phyloP scores from a whole-genome alignment of 2,329 filamentous ascomycete species.

The Penicillium sp. region DNA sequence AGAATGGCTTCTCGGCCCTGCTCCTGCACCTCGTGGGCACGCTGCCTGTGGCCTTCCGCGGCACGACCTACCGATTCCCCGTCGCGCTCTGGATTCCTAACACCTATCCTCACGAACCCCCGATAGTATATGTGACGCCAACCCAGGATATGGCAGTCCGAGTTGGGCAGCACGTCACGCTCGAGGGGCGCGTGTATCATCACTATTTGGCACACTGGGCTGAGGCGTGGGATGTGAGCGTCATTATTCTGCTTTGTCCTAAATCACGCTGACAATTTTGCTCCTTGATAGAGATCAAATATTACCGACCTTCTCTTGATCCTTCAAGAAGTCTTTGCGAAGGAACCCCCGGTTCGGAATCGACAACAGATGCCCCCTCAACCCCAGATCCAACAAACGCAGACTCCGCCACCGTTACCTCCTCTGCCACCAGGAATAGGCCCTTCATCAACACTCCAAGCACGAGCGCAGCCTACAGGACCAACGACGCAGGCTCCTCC shows the following conservation, averaged over 20 bases:
- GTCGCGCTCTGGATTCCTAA: constrained; percentile 91
- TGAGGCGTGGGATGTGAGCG: constrained; percentile 80
- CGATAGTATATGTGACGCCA: constrained; percentile 82
- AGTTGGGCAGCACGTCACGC: constrained; percentile 89
- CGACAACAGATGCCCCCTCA: constrained; percentile 45
- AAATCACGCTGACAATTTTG: background rate
- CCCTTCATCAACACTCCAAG: constrained; percentile 29
- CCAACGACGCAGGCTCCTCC: constrained; percentile 25
- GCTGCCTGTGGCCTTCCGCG: constrained; percentile 84
- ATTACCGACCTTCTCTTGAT: constrained; percentile 77
- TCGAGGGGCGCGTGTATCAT: constrained; percentile 90
- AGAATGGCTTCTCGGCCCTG: constrained; percentile 79
- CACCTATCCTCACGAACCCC: constrained; percentile 77
- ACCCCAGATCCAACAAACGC: constrained; percentile 27
- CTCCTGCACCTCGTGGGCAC: constrained; percentile 83
- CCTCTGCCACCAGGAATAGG: constrained; percentile 63
- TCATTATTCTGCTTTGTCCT: background rate
- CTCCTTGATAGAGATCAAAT: constrained; percentile 63
- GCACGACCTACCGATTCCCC: constrained; percentile 83
- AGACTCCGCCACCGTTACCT: constrained; percentile 62
- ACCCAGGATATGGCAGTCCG: constrained; percentile 83
- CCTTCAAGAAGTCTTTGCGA: constrained; percentile 80
- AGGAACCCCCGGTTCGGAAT: constrained; percentile 86
- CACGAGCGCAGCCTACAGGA: constrained; percentile 26
- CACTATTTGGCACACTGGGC: constrained; percentile 89